Percentiles rank a stretch among this genome's conserved stretches.
phyloP scores from a whole-genome alignment of 1,139 yeast genomes.

The Geotrichum aggregatum region DNA sequence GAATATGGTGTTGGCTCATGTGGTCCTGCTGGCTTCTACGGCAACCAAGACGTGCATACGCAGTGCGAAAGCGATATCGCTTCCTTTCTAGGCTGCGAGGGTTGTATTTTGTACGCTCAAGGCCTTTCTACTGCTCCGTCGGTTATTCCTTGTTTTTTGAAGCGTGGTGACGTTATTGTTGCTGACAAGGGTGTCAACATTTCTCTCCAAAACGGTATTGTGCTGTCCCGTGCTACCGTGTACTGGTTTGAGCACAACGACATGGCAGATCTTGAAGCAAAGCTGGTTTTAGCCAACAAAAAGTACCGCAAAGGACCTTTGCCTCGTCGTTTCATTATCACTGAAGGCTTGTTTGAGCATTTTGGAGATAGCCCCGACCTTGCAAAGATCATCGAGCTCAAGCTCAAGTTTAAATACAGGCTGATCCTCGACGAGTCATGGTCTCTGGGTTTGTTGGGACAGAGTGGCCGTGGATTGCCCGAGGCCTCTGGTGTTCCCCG shows the following conservation, averaged over 20 bases:
- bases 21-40: conserved; percentile 97
- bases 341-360: conserved; percentile 83
- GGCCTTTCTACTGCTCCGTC: conserved; percentile 88
- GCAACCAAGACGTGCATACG: conserved; percentile 89
- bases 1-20: conserved; percentile 95
- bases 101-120: conserved; percentile 85
- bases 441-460: conserved; percentile 83
- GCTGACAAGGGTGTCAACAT: conserved; percentile 79
- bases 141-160: conserved; percentile 93
- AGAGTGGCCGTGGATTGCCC: conserved; percentile 77
- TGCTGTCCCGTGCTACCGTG: conserved; percentile 80
- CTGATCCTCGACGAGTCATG: conserved; percentile 80
- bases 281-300: conserved; percentile 61
- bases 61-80: conserved; percentile 75
- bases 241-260: conserved; percentile 82
- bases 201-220: conserved; percentile 82
- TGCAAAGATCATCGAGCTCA: conserved; percentile 65
- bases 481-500: conserved; percentile 65
- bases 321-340: conserved; percentile 81
- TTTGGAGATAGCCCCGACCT: conserved; percentile 79
- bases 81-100: conserved; percentile 67
- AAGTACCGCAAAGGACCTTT: conserved; percentile 55
- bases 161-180: conserved; percentile 89
- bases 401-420: conserved; percentile 77
- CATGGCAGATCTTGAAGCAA: conserved; percentile 69